Base-by-base conservation (phyloP, 495 filamentous ascomycete genomes). In the Niebla homalea region DNA sequence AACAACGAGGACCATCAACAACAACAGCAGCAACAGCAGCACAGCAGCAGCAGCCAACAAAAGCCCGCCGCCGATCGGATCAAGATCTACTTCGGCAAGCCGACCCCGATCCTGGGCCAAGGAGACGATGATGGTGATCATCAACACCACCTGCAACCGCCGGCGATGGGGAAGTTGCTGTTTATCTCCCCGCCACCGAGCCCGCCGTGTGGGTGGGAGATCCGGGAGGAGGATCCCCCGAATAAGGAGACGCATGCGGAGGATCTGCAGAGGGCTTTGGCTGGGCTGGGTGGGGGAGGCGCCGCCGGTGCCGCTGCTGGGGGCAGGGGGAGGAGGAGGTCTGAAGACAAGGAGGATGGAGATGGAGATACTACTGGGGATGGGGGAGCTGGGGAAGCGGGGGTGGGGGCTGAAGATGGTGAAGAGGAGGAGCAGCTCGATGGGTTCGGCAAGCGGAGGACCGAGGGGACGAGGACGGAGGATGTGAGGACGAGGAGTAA, bases 131-230 rank as follows among this genome's bases (percentile, higher is more conserved):
- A 78, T 4, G 12, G 77, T n/a, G n/a, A n/a, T n/a, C n/a, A 77
- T 49, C 62, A 71, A 37, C 72, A 73, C 50, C 84, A 90, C 52
- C 76, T 98, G 5, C 73, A 83, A 36, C 80, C 88, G 1, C 92
- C 92, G 14, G 85, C 94, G 54, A 70, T 80, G 39, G 80, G 85
- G 57, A 96, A 95, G 70, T 75, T 95, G 35, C 94, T 96, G 76
- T 97, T 98, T 70, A 96, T 98, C 70, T 86, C 80, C 50, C 92
- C 92, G 32, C 92, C 92, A 10, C 93, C 92, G 1, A 80, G 74
- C 51, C 92, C 92, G 44, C 92, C 92, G 2, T 84, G 87, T 61
- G 92, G 89, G 36, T 98, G 92, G 92, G 84, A 90, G 66, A 76
- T 89, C 70, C 78, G 79, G 58, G 70, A 86, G 43, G 92, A 98